Percentiles rank a stretch among this genome's conserved stretches.
phyloP scores from a whole-genome alignment of 176 grass and related monocot genomes.

The Bonia amplexicaulis region DNA sequence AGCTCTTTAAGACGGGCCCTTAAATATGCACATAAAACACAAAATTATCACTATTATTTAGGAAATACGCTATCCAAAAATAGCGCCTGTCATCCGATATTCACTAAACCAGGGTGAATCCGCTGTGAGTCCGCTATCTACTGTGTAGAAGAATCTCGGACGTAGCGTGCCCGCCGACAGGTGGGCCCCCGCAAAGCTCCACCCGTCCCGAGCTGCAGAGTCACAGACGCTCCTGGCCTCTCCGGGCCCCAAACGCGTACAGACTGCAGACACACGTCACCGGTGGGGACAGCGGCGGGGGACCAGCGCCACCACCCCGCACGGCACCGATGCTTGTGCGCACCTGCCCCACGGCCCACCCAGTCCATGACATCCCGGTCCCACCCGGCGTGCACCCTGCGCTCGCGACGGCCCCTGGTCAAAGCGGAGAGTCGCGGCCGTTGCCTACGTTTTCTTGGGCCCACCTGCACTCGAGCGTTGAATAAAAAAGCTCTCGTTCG shows the following conservation, averaged over 20 bases:
- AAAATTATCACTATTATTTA: too few relatives aligned
- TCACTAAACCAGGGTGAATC: too few relatives aligned
- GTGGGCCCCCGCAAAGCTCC: too few relatives aligned
- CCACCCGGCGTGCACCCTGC: neutral
- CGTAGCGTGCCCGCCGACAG: too few relatives aligned
- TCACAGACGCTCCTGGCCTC: neutral
- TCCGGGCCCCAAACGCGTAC: neutral
- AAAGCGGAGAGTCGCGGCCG: neutral
- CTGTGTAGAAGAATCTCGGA: too few relatives aligned
- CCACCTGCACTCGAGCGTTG: neutral
- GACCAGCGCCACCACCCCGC: neutral
- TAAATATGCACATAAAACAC: too few relatives aligned
- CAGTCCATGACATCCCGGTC: neutral
- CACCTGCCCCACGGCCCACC: neutral
- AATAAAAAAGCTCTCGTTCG: neutral
- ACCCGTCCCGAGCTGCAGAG: neutral
- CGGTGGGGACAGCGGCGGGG: neutral
- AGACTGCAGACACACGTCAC: neutral
- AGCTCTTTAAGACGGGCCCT: too few relatives aligned
- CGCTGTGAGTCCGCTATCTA: too few relatives aligned
- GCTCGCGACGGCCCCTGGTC: neutral
- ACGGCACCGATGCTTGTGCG: neutral
- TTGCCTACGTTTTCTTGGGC: neutral
- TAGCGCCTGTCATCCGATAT: too few relatives aligned
- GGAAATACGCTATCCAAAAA: too few relatives aligned